These are phyloP conservation scores for Diplodia sapinea DNA, from an alignment of 2,329 filamentous ascomycete species.

Conservation along the genomic window DNA sequence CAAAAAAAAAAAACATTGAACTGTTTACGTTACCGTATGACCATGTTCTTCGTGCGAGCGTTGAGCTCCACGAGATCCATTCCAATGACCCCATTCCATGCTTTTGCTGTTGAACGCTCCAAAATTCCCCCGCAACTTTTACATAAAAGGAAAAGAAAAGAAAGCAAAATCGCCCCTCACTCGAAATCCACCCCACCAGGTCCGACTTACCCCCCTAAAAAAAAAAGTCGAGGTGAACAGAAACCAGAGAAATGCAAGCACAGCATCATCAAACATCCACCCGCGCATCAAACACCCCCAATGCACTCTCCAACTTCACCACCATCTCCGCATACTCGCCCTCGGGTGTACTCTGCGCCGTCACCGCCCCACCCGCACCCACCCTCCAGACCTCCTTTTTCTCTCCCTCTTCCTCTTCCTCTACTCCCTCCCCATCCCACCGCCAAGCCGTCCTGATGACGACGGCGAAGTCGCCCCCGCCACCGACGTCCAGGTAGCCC, in stretches of 20 bases:
- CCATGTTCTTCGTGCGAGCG: not conserved
- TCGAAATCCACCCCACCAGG: not conserved
- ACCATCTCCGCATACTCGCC: slow-evolving; percentile 91
- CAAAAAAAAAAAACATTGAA: not conserved
- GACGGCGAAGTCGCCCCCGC: slow-evolving; percentile 88
- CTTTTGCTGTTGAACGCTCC: slow-evolving; percentile 1
- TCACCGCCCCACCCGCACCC: slow-evolving; percentile 89
- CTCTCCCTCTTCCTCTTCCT: slow-evolving; percentile 29
- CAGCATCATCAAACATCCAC: slow-evolving; percentile 2
- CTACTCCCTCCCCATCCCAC: slow-evolving; percentile 63
- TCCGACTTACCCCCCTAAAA: not conserved
- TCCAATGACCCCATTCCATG: not conserved
- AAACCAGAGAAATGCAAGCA: not conserved
- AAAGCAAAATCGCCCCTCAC: not conserved
- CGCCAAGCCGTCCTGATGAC: slow-evolving; percentile 82
- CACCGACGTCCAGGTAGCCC: slow-evolving; percentile 86
- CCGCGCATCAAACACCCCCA: slow-evolving; percentile 39
- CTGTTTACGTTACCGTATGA: not conserved
- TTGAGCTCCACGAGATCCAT: not conserved
- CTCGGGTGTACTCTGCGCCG: slow-evolving; percentile 76
- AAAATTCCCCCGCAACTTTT: not conserved
- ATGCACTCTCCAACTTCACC: slow-evolving; percentile 49
- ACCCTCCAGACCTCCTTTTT: slow-evolving; percentile 75
- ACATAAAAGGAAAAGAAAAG: not conserved
- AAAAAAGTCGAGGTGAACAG: not conserved